Conservation (phyloP, 306 rosid genomes). For the Corylus heterophylla region DNA sequence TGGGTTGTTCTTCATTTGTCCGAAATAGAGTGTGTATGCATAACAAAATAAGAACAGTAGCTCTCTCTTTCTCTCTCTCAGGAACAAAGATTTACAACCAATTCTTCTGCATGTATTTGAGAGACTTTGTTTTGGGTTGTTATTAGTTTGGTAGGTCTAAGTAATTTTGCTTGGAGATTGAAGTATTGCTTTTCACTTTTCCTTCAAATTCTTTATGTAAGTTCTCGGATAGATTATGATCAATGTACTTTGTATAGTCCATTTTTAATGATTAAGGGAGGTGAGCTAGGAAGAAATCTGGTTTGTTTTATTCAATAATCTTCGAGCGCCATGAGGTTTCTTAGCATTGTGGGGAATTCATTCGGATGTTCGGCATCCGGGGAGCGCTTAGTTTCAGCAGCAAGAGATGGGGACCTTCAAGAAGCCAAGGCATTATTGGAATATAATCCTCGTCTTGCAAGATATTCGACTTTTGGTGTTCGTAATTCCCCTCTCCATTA, state of each 20-base stretch:
- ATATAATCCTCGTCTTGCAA: constrained; percentile 87
- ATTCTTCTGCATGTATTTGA: constrained; percentile 15
- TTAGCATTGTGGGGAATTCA: constrained; percentile 82
- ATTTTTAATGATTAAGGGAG: constrained; percentile 13
- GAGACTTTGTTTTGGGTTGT: constrained; percentile 34
- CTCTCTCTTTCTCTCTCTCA: constrained; percentile 12
- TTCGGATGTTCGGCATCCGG: constrained; percentile 99
- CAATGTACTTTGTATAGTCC: constrained; percentile 14
- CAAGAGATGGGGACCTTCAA: constrained; percentile 97
- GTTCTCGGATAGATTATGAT: constrained; percentile 37
- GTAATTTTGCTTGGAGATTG: constrained; percentile 16
- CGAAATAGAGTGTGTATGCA: constrained; percentile 27
- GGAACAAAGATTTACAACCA: constrained; percentile 46
- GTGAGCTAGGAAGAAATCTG: constrained; percentile 23
- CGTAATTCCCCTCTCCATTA: constrained; percentile 96
- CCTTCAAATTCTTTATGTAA: constrained; percentile 3
- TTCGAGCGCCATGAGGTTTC: constrained; percentile 61
- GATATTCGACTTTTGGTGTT: constrained; percentile 92
- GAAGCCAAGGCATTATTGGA: constrained; percentile 95
- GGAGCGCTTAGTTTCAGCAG: constrained; percentile 94
- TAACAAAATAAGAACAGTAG: constrained; percentile 2
- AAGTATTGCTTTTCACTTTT: constrained; percentile 9
- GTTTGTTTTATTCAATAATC: constrained; percentile 22
- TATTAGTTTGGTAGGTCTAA: constrained; percentile 49
- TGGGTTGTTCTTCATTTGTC: constrained; percentile 33